Base-by-base conservation (phyloP, 2,329 filamentous ascomycete genomes). In the Diaporthe capsici region DNA sequence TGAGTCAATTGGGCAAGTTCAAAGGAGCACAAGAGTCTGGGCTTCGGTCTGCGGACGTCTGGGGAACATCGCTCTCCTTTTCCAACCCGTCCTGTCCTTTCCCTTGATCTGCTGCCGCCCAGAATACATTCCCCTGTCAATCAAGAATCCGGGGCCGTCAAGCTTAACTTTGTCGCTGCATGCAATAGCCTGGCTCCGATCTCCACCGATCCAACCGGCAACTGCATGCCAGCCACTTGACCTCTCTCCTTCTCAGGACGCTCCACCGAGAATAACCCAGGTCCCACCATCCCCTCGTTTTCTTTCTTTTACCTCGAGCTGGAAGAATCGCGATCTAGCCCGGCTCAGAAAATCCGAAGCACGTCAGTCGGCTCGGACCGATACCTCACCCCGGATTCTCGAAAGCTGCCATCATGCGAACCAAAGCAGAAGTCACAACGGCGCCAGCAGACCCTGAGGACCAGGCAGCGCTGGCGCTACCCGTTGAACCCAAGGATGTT, bases 141-240 rank as follows among this genome's bases (percentile, higher is more conserved):
- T 28, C 47, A 55, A 55, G 34, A 68, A 25, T 70, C 49, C 47
- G 65, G 44, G 31, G 65, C 65, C 31, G 47, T 70, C 65, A 70
- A 55, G 34, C 47, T 70, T 55, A 70, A 70, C 47, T 70, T 42
- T 34, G 20, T 53, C 65, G 47, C 49, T 70, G 47, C 65, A 70
- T 70, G 34, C 65, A 55, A 55, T 34, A 70, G 65, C 65, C 47
- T 39, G 65, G 65, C 31, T 70, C 47, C 49, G 47, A 42, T 70
- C 65, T 28, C 47, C 65, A 70, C 65, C 47, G 47, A 20, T 70
- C 34, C 47, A 51, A 55, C 63, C 31, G 20, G 31, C 22, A 53
- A 39, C 42, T 51, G 31, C 49, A 70, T 28, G 31, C n/a, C 65
- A 70, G 34, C 49, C 31, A 70, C 17, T 55, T 42, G 65, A 55